Evolutionary conservation across 441 rosid species (phyloP).

Genomic region (Pelargonium fulgidum): DNA sequence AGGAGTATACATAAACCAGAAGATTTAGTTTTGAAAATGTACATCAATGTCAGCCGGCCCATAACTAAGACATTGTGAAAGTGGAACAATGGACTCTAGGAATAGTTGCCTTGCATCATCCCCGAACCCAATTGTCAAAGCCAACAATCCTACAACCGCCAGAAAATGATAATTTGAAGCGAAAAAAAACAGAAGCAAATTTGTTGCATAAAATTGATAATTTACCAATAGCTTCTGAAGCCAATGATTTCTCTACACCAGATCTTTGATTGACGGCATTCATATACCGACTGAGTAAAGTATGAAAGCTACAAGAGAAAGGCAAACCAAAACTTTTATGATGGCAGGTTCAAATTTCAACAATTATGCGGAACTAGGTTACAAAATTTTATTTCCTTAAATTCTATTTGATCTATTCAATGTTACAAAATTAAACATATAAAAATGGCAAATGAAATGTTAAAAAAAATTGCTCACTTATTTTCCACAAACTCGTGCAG

Average conservation of each 20-base stretch:
- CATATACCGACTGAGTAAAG: neutral
- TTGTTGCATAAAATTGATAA: neutral
- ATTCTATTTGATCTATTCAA: too few species aligned
- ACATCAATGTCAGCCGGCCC: neutral
- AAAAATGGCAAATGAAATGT: neutral
- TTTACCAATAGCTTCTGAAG: neutral
- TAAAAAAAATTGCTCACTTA: neutral
- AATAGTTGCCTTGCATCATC: neutral
- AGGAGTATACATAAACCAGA: neutral
- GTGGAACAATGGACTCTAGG: neutral
- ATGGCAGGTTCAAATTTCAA: neutral
- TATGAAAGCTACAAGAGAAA: neutral
- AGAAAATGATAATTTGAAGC: neutral
- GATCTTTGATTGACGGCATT: neutral
- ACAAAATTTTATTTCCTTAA: neutral
- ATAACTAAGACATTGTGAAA: neutral
- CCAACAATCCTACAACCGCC: constrained; percentile 1
- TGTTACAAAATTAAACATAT: neutral
- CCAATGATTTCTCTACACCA: neutral
- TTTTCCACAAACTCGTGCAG: neutral
- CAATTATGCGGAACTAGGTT: neutral
- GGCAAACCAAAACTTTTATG: neutral
- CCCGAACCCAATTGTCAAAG: neutral
- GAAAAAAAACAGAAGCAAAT: neutral
- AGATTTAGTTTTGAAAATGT: neutral